Conservation (phyloP, 2,329 filamentous ascomycete species). For the Talaromyces funiculosus region DNA sequence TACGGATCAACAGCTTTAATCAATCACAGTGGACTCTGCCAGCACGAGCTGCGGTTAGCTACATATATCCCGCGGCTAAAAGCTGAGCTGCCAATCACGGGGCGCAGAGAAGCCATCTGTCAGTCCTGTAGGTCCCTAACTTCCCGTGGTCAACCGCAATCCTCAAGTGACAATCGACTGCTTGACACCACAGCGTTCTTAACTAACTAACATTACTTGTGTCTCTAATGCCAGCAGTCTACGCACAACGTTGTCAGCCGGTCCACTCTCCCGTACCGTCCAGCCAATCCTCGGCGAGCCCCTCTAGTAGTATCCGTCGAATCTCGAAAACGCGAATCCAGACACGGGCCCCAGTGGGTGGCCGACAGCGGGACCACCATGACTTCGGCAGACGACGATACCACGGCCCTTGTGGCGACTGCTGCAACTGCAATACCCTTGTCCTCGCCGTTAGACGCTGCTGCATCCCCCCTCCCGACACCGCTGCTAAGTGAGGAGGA, state of each 20-base stretch:
- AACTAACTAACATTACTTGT: no score
- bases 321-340: background rate
- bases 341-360: background rate
- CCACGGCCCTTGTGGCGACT: background rate
- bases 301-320: background rate
- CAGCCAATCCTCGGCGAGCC: background rate
- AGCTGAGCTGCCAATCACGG: constrained; percentile 12
- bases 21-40: constrained; percentile 7
- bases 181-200: no score
- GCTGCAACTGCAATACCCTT: background rate
- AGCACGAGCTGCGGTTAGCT: constrained; percentile 3
- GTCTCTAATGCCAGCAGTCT: background rate
- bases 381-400: background rate
- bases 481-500: background rate
- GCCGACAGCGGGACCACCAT: background rate
- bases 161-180: no score
- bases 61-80: constrained; percentile 5
- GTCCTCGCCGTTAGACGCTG: background rate
- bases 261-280: background rate
- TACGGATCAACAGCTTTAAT: no score
- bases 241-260: background rate
- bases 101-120: background rate
- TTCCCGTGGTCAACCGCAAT: background rate
- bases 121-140: background rate
- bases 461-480: background rate